Evolutionary conservation across 805 yeast genomes (phyloP), one percentile per base, ranked within the genome.

Genomic region (Jamesozyma lodderae): DNA sequence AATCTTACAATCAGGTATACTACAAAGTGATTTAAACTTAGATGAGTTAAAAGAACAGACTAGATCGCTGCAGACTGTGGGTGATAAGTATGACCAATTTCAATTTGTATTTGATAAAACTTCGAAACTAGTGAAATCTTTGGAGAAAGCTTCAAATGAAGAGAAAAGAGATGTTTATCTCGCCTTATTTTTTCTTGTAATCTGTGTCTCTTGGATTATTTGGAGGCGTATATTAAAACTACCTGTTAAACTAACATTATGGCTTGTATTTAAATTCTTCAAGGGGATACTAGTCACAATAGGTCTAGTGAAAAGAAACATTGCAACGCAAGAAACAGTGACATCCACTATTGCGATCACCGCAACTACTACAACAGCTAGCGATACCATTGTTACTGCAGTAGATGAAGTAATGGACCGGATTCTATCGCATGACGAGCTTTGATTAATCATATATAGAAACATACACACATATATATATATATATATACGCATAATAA

Each of bases 231-330:
- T 60, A 4, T 52, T 60, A 40, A 57, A 51, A 36, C 36, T 52
- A 15, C 66, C 66, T 2, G 44, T 52, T 6, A 60, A 54, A 36
- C 32, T 60, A 14, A 36, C 40, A 2, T 25, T 60, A 8, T 60
- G 64, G 64, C 18, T 59, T 10, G 35, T 51, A 33, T 60, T 60
- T 48, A 51, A 51, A 21, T 57, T 60, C 33, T 59, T 69, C 45
- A 73, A 69, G 44, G 55, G 52, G 3, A 46, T 57, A 4, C 38
- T 60, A 24, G 36, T 46, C 8, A 36, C 57, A 3, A 33, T 52
- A 1, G 64, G 64, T 6, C 40, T 57, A 9, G 50, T 52, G 4
- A 44, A 42, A 25, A 38, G 37, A 15, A 17, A 18, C 13, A 19
- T 7, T 6, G 7, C 8, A 8, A 30, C n/a, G 6, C 8, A 15